Base-by-base conservation (phyloP, 2,329 filamentous ascomycete species). In the Cytospora chrysosperma region DNA sequence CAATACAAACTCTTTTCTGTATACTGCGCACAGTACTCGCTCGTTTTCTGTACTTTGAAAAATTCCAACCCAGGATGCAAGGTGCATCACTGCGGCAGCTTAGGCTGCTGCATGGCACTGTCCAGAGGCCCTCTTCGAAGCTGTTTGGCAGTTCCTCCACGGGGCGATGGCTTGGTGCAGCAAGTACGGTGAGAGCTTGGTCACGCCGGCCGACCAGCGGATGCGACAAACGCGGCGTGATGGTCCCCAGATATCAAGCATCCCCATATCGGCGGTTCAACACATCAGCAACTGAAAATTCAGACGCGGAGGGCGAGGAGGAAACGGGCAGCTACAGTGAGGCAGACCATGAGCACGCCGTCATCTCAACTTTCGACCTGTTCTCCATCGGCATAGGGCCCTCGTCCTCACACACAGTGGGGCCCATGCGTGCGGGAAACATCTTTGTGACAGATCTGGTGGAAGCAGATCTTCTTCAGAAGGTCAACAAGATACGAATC, bases 351-450 rank as follows among this genome's bases (percentile, higher is more conserved):
- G 80, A 82, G 67, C 80, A 82, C 67, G 80, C 80, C 63, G 80
- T 82, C 69, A 82, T 82, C 62, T 82, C 80, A 2, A 79, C 80
- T 0, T 82, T 82, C 66, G 80, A 82, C 68, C 74, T 82, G 37
- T 82, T 82, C 70, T 82, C 79, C 34, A 81, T 82, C 59, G 80
- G 80, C 67, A 82, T 82, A 67, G 80, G 80, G 0, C 80, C 80
- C 13, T 82, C 80, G 0, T 82, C 80, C 2, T 82, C 80, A 13
- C 80, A 82, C 70, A 82, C 80, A 0, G 80, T 82, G 27, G 80
- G 80, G 1, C 80, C 80, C 21, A 82, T 82, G 80, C 78, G 80
- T 21, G 80, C 80, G 8, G 80, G 80, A 37, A 81, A 81, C 68
- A 82, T 82, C 67, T 82, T 82, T 65, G 76, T 82, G 26, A 73